These are phyloP conservation scores for Ophiostoma ulmi DNA, from an alignment of 2,329 filamentous ascomycete genomes.

Conservation along the genomic window DNA sequence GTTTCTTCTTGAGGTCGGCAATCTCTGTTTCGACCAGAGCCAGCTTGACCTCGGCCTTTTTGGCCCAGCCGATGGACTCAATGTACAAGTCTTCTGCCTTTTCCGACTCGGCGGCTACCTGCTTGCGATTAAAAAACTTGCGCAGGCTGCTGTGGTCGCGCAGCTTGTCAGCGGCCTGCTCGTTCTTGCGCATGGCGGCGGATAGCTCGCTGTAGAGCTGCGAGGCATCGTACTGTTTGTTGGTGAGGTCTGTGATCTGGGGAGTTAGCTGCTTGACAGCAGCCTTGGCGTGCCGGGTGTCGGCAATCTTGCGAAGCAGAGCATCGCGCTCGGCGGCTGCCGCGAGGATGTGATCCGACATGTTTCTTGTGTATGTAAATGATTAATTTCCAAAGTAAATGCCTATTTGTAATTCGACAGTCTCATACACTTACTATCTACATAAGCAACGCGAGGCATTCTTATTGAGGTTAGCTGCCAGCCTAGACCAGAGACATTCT, in stretches of 20 bases:
- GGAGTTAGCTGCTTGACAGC: constrained; percentile 6
- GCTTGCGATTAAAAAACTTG: background rate
- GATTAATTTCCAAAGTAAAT: background rate
- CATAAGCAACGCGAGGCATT: no score
- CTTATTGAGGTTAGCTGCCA: no score
- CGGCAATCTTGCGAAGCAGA: constrained; percentile 12
- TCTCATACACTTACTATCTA: no score
- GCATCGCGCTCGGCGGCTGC: constrained; percentile 14
- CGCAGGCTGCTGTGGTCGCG: background rate
- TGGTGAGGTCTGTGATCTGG: constrained; percentile 14
- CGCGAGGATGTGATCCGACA: background rate
- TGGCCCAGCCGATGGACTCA: background rate
- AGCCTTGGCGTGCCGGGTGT: constrained; percentile 16
- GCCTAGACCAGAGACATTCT: no score
- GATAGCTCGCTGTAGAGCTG: constrained; percentile 6
- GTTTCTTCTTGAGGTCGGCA: background rate
- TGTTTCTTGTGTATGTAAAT: background rate
- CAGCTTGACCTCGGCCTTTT: background rate
- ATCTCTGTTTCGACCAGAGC: background rate
- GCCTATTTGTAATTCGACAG: no score
- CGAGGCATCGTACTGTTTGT: constrained; percentile 4
- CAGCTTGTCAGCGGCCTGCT: background rate
- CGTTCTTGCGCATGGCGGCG: background rate
- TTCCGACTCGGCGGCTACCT: background rate
- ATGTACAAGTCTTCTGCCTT: background rate